Evolutionary conservation across 805 yeast species (phyloP), one percentile per base, ranked within the genome.

Genomic region (Lipomyces chichibuensis): DNA sequence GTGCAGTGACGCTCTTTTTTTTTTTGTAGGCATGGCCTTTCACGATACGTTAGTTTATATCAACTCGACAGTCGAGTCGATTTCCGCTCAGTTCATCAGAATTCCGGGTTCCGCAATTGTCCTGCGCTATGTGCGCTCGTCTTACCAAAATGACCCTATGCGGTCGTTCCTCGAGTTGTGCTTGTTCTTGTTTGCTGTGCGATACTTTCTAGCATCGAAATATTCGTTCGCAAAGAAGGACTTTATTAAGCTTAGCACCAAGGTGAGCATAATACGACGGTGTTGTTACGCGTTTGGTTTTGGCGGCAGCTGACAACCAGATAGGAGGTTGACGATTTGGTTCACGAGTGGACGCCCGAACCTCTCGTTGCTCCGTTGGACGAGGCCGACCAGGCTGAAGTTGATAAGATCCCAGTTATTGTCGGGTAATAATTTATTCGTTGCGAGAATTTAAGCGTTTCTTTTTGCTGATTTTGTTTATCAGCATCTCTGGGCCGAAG

Each of bases 71-170:
- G 66, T 63, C 29, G 71, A 69, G 56, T 60, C 67, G 29, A 57
- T 69, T 2, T 69, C 71, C 17, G 46, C 71, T 39, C 71, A 69
- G 32, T 61, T 71, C 39, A 61, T 52, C 43, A 53, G 67, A 53
- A 11, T 82, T 37, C 84, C 84, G 2, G 84, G 84, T 13, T 78
- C 83, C 11, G 67, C 75, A 13, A 76, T 79, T 46, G 67, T 79
- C 23, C 74, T 76, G 64, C 77, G 92, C 65, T 95, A 95, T 78
- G 88, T 95, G 74, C 84, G 83, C 70, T 87, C 92, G 13, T 92
- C 98, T 1, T 93, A 93, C 77, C 92, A 92, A 77, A 87, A 95
- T 78, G 99, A 95, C 77, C 99, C 99, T 1, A 84, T 92, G 67
- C 85, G 99, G 74, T 90, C 98, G 0, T 75, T 91, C 7, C 82